phyloP scores from a whole-genome alignment of 139 green algal genomes.

The Deuterostichococcus epilithicus region DNA sequence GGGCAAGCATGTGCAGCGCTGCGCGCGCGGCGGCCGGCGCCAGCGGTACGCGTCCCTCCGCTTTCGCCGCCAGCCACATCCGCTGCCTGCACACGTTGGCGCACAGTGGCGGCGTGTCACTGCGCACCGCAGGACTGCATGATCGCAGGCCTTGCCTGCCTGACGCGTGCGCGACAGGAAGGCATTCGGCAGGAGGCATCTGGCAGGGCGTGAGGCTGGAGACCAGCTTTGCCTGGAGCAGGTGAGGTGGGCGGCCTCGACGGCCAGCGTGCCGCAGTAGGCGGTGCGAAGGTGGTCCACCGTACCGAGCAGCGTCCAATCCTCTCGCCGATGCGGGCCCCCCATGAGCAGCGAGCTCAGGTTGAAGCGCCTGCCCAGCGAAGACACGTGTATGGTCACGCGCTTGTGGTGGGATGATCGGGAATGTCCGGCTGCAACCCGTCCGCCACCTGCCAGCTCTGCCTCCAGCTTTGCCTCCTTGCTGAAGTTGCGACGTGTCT shows the following conservation, averaged over 20 bases:
- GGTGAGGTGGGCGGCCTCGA: slow-evolving; percentile 44
- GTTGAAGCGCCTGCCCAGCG: slow-evolving; percentile 1
- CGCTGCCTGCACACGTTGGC: slow-evolving; percentile 15
- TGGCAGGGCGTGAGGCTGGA: not conserved
- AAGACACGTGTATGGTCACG: not conserved
- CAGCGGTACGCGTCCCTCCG: slow-evolving; percentile 10
- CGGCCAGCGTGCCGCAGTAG: slow-evolving; percentile 50
- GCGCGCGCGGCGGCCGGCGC: not conserved
- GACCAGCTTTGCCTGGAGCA: not conserved
- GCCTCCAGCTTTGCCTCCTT: too few relatives aligned
- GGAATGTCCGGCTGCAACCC: not conserved
- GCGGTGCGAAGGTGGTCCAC: slow-evolving; percentile 26
- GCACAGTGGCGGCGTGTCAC: not conserved
- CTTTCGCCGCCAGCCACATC: slow-evolving; percentile 16
- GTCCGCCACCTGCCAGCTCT: not conserved
- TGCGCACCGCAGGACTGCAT: not conserved
- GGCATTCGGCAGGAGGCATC: not conserved
- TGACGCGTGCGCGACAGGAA: not conserved
- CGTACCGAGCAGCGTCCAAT: slow-evolving; percentile 29
- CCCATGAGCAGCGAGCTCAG: not conserved
- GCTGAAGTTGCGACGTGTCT: too few relatives aligned
- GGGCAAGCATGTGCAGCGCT: slow-evolving; percentile 20
- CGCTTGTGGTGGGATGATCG: not conserved
- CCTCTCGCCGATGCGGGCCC: not conserved
- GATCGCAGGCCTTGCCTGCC: not conserved